These are phyloP conservation scores for Erodium maritimum DNA, from an alignment of 345 rosid species.

Conservation along the genomic window DNA sequence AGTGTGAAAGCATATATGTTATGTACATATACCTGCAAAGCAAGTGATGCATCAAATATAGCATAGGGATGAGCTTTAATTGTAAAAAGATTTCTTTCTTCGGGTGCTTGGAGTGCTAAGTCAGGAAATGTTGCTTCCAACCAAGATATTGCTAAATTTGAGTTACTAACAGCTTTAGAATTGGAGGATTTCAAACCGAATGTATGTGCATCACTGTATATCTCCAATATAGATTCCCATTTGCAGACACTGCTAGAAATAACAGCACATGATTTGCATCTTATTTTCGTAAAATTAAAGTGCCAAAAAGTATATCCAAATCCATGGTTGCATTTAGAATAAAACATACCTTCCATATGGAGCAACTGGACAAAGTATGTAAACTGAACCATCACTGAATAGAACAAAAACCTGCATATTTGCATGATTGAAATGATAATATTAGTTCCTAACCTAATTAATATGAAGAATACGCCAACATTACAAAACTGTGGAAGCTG, in stretches of 20 bases:
- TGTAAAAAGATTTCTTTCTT: constrained; percentile 29
- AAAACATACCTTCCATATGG: constrained; percentile 77
- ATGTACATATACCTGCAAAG: constrained; percentile 59
- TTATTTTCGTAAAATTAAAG: too few species aligned
- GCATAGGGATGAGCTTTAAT: constrained; percentile 67
- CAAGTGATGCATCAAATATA: constrained; percentile 71
- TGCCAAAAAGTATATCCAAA: too few species aligned
- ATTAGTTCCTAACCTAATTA: neutral
- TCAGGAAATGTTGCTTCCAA: constrained; percentile 88
- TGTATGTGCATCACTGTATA: constrained; percentile 67
- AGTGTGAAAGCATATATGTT: neutral
- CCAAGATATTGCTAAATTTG: constrained; percentile 80
- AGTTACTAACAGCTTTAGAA: constrained; percentile 52
- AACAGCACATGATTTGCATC: constrained; percentile 10
- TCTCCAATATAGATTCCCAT: constrained; percentile 77
- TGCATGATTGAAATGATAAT: neutral
- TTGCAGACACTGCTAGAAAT: constrained; percentile 50
- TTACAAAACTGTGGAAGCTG: neutral
- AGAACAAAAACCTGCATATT: constrained; percentile 68
- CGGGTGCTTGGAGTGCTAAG: constrained; percentile 39
- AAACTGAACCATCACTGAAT: constrained; percentile 75
- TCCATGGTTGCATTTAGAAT: neutral
- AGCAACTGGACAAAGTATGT: constrained; percentile 78
- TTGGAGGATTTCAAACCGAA: constrained; percentile 60
- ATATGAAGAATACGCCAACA: too few species aligned